Base-by-base conservation (phyloP, 306 rosid genomes). In the Abrus precatorius region DNA sequence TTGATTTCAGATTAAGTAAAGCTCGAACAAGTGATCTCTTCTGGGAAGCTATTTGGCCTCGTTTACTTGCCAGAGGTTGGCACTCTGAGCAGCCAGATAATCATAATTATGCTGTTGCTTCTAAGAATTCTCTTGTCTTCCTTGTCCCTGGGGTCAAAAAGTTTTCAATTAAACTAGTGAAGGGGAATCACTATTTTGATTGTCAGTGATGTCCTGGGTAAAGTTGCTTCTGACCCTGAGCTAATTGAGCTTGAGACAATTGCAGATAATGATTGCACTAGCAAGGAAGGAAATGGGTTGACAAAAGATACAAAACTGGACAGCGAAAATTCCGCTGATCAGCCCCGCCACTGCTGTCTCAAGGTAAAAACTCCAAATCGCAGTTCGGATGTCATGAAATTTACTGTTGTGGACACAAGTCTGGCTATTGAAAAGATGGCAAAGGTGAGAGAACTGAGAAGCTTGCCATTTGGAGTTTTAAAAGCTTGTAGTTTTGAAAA, bases 21-120 rank as follows among this genome's bases (percentile, higher is more conserved):
- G 92, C 97, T 11, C 91, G 97, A 53, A 88, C 99, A 12, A 89
- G 85, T 44, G 97, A 95, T 74, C 95, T 95, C 56, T 95, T 95
- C 63, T 95, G 99, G 99, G 98, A 93, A 86, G 97, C 99, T 33
- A 94, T 95, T 82, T 95, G 99, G 99, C 99, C 99, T 20, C 98
- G 98, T 56, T 86, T 95, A 82, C 93, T 95, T 48, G 98, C 94
- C 8, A 90, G 94, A 88, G 99, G 98, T 28, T 95, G 99, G 99
- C 98, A 91, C 71, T 95, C 98, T 38, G 99, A 93, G 91, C 96
- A 95, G 86, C 97, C 97, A 53, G 81, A 85, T 59, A 65, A 65
- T 85, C 69, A 82, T 73, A 82, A 84, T 43, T 92, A 69, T 77
- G 85, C 88, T 53, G 40, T 66, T 66, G 77, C 90, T 77, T 84